These are phyloP conservation scores for Medicago ruthenica DNA, from an alignment of 306 rosid species.

Conservation along the genomic window DNA sequence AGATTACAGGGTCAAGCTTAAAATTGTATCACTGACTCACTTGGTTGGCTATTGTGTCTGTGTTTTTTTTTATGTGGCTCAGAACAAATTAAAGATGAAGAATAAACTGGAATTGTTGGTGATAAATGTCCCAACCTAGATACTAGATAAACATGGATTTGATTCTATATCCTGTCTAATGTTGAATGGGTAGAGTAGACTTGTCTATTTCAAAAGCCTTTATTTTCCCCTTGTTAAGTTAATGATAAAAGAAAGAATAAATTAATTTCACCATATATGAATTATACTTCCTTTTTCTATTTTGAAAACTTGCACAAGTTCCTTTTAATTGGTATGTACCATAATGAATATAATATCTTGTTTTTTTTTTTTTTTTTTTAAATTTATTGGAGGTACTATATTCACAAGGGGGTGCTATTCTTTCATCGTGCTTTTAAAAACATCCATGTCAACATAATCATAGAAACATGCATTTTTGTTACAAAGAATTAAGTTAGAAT, in stretches of 20 bases:
- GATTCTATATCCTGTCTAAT: constrained; percentile 5
- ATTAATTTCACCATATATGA: constrained; percentile 8
- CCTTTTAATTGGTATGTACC: constrained; percentile 14
- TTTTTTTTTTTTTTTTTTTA: background rate
- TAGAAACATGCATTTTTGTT: background rate
- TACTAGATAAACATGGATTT: background rate
- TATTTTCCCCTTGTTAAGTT: background rate
- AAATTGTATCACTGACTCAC: background rate
- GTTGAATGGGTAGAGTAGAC: background rate
- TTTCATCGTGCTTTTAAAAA: background rate
- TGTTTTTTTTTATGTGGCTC: background rate
- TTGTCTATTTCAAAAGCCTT: background rate
- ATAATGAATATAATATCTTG: constrained; percentile 10
- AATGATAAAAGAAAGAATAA: constrained; percentile 10
- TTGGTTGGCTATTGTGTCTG: constrained; percentile 23
- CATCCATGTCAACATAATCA: constrained; percentile 5
- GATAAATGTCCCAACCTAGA: background rate
- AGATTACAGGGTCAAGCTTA: constrained; percentile 16
- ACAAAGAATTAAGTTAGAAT: background rate
- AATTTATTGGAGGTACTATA: constrained; percentile 16
- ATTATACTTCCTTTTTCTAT: background rate
- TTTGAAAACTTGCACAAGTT: constrained; percentile 22
- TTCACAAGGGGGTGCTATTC: constrained; percentile 24
- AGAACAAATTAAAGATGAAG: constrained; percentile 21
- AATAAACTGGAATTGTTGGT: background rate